phyloP scores from a whole-genome alignment of 345 rosid species.

The Carallia brachiata region DNA sequence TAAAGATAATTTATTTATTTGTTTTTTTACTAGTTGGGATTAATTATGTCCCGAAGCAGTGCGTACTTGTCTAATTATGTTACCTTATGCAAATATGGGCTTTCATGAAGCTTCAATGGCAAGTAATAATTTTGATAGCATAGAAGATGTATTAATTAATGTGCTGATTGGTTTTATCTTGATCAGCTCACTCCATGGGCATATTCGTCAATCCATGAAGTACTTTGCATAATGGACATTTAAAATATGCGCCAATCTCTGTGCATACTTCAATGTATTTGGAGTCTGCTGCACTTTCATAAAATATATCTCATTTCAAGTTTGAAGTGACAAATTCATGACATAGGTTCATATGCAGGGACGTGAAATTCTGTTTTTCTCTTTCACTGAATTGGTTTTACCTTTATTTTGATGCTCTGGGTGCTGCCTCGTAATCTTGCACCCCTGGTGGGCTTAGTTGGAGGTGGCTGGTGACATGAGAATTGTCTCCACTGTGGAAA shows the following conservation, averaged over 20 bases:
- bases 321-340: no score
- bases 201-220: neutral
- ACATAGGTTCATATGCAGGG: no score
- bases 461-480: conserved; percentile 42
- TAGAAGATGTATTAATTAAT: neutral
- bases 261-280: conserved; percentile 6
- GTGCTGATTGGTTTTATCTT: neutral
- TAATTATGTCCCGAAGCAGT: no score
- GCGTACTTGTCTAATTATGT: no score
- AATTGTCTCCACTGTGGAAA: conserved; percentile 25
- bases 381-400: neutral
- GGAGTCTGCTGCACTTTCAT: no score
- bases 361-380: no score
- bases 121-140: neutral
- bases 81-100: no score
- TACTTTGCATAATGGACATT: neutral
- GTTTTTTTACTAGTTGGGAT: no score
- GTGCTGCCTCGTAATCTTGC: neutral
- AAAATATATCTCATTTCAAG: no score
- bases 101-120: no score
- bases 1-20: no score
- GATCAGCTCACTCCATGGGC: neutral
- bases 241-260: conserved; percentile 2
- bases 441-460: conserved; percentile 54
- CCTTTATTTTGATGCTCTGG: conserved; percentile 1